Evolutionary conservation across 371 early-diverging fungal species (phyloP).

Genomic region (Mortierella polycephala): DNA sequence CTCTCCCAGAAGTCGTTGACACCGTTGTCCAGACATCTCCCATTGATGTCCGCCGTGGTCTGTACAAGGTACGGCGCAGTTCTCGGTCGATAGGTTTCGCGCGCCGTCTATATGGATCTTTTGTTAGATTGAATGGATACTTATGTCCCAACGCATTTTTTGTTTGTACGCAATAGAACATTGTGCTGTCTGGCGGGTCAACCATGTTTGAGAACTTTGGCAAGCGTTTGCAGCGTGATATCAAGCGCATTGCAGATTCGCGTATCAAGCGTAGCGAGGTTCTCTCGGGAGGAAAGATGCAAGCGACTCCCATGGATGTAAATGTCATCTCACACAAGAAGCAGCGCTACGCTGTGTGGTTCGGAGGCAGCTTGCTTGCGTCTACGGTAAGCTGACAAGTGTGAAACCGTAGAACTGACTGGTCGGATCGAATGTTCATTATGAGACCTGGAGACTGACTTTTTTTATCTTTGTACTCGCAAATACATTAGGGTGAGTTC

Average conservation of each 20-base stretch:
- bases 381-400: constrained; percentile 75
- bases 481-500: constrained; percentile 79
- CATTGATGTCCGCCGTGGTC: constrained; percentile 95
- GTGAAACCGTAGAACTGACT: neutral
- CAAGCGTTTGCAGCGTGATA: constrained; percentile 94
- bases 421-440: neutral
- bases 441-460: neutral
- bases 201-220: constrained; percentile 98
- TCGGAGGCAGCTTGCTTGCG: constrained; percentile 94
- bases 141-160: neutral
- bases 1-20: constrained; percentile 96
- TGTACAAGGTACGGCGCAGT: constrained; percentile 80
- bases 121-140: neutral
- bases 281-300: constrained; percentile 73
- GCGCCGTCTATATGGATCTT: too few relatives aligned
- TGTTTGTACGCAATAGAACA: constrained; percentile 69
- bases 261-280: constrained; percentile 82
- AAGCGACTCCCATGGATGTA: constrained; percentile 90
- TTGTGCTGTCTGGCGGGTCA: constrained; percentile 97
- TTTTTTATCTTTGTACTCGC: neutral
- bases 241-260: constrained; percentile 87
- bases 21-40: constrained; percentile 95
- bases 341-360: constrained; percentile 99
- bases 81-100: neutral
- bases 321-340: constrained; percentile 98